phyloP scores from a whole-genome alignment of 2,329 filamentous ascomycete genomes.

The Beauveria rudraprayagi region DNA sequence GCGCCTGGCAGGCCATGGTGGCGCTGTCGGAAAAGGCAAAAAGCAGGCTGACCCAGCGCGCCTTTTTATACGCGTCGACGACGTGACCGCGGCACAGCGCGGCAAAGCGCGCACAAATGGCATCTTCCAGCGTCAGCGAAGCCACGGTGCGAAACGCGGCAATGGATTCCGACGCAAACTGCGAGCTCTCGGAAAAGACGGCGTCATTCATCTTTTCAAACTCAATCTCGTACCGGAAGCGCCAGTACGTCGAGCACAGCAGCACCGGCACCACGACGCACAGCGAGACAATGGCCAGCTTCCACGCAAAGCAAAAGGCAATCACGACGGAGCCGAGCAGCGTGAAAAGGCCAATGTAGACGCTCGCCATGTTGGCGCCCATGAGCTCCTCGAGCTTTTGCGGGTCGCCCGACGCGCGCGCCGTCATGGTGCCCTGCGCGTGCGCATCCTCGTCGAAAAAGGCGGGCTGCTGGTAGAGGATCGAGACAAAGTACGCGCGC shows the following conservation, averaged over 20 bases:
- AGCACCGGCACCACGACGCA: conserved; percentile 51
- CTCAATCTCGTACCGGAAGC: conserved; percentile 51
- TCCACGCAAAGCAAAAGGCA: conserved; percentile 68
- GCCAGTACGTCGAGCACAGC: conserved; percentile 39
- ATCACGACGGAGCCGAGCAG: conserved; percentile 58
- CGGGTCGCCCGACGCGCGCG: conserved; percentile 47
- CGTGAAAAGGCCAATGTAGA: conserved; percentile 55
- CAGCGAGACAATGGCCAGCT: conserved; percentile 59
- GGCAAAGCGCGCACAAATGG: conserved; percentile 55
- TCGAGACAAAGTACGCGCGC: conserved; percentile 51
- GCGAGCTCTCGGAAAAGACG: conserved; percentile 63
- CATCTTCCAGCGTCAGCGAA: conserved; percentile 60
- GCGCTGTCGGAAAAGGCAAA: conserved; percentile 64
- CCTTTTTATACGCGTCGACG: conserved; percentile 48
- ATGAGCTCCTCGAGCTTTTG: conserved; percentile 55
- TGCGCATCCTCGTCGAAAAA: conserved; percentile 56
- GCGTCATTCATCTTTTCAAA: conserved; percentile 61
- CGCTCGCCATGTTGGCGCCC: conserved; percentile 58
- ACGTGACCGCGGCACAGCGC: conserved; percentile 52
- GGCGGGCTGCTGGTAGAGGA: conserved; percentile 49
- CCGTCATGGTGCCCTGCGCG: conserved; percentile 51
- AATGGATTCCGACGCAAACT: conserved; percentile 68
- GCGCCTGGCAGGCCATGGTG: conserved; percentile 53
- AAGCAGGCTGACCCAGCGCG: conserved; percentile 53
- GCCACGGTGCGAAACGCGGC: conserved; percentile 66